These are phyloP conservation scores for Globisporangium cylindrosporum DNA, from an alignment of 352 stramenopile species.

Conservation along the genomic window DNA sequence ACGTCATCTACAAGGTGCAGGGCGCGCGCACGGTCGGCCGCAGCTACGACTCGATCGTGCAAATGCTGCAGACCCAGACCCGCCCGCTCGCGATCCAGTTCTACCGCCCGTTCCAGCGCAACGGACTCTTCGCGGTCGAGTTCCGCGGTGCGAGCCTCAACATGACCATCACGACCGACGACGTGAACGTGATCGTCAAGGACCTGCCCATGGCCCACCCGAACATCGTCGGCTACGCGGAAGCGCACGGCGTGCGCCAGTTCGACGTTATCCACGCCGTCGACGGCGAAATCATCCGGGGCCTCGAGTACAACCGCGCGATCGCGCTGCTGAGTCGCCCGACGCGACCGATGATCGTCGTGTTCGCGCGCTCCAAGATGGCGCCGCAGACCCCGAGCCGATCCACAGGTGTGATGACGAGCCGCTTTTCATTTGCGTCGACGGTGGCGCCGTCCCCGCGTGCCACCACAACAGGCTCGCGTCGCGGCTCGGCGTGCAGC, in stretches of 20 bases:
- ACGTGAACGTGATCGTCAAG: constrained; percentile 84
- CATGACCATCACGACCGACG: constrained; percentile 85
- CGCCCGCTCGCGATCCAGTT: constrained; percentile 78
- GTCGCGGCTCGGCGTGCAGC: constrained; percentile 43
- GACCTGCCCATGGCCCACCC: constrained; percentile 77
- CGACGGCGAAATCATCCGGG: constrained; percentile 74
- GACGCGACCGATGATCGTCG: constrained; percentile 70
- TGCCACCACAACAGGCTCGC: constrained; percentile 18
- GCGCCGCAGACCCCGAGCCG: constrained; percentile 56
- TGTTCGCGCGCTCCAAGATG: constrained; percentile 74
- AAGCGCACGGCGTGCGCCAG: constrained; percentile 78
- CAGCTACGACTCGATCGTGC: constrained; percentile 79
- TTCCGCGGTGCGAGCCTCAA: constrained; percentile 78
- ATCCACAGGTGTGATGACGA: constrained; percentile 45
- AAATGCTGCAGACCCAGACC: constrained; percentile 83
- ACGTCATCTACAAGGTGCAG: constrained; percentile 88
- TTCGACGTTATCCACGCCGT: constrained; percentile 79
- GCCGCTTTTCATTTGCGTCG: constrained; percentile 71
- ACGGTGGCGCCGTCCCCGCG: constrained; percentile 67
- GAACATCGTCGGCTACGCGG: constrained; percentile 82
- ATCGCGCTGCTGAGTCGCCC: constrained; percentile 72
- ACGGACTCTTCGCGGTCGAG: constrained; percentile 82
- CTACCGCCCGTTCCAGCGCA: constrained; percentile 70
- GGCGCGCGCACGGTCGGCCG: constrained; percentile 67
- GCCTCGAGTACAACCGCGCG: constrained; percentile 77